Percentiles rank a stretch among this genome's conserved stretches.
Conservation (phyloP, 495 filamentous ascomycete genomes). For the Podospora appendiculata region DNA sequence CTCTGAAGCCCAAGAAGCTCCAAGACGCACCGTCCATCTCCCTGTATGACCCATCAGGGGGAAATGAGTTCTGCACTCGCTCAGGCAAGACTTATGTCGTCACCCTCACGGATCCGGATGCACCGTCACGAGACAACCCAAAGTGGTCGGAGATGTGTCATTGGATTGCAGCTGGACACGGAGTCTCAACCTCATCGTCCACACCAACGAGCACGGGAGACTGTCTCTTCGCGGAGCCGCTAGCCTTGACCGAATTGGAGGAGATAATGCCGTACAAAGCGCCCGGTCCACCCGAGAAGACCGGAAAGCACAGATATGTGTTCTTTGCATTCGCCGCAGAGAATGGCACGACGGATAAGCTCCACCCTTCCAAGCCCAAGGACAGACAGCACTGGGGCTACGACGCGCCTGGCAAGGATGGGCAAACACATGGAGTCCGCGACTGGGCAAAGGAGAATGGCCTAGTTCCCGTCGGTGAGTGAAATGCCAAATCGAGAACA, state of each 20-base stretch:
- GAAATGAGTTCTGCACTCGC: background rate
- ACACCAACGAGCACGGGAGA: background rate
- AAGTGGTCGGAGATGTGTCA: slow-evolving; percentile 68
- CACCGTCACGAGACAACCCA: slow-evolving; percentile 55
- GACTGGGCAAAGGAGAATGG: slow-evolving; percentile 58
- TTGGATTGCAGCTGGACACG: slow-evolving; percentile 48
- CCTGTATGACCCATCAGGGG: slow-evolving; percentile 7
- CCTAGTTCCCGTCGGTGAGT: slow-evolving; percentile 52
- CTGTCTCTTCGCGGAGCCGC: background rate
- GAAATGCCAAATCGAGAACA: background rate
- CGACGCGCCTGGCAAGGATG: slow-evolving; percentile 17
- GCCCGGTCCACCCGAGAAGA: slow-evolving; percentile 55
- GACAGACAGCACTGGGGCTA: slow-evolving; percentile 57
- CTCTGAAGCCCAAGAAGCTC: slow-evolving; percentile 42
- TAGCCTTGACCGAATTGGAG: slow-evolving; percentile 18
- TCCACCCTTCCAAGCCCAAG: slow-evolving; percentile 44
- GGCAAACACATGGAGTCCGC: slow-evolving; percentile 46
- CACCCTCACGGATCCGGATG: slow-evolving; percentile 62
- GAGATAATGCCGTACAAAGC: slow-evolving; percentile 52
- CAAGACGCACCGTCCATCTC: slow-evolving; percentile 43
- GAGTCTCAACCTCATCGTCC: background rate
- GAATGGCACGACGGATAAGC: slow-evolving; percentile 27
- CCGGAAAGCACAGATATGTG: slow-evolving; percentile 63
- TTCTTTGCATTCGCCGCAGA: slow-evolving; percentile 47
- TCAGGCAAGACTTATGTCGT: slow-evolving; percentile 27